Evolutionary conservation across 495 filamentous ascomycete genomes (phyloP).

Genomic region (Podospora australis): DNA sequence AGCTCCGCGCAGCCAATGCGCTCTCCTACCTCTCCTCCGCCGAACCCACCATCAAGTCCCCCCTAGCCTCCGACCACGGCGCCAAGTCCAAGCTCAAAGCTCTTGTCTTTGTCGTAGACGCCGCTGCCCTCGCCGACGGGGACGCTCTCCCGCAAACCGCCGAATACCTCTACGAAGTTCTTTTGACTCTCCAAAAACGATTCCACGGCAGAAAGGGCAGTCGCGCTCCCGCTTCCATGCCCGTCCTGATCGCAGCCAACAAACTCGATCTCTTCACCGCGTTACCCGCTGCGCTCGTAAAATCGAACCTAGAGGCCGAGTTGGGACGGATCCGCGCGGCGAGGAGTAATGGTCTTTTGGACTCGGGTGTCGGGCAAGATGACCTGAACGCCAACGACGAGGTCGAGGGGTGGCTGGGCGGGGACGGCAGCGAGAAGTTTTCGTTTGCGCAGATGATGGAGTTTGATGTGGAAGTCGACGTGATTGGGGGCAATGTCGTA

Average conservation of each 20-base stretch:
- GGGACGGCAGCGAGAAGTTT: slow-evolving; percentile 69
- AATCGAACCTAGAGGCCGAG: slow-evolving; percentile 69
- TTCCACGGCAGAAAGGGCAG: slow-evolving; percentile 47
- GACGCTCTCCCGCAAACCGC: slow-evolving; percentile 34
- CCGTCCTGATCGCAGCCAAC: slow-evolving; percentile 82
- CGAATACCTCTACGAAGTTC: slow-evolving; percentile 73
- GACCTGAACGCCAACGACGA: slow-evolving; percentile 41
- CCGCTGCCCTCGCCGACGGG: slow-evolving; percentile 58
- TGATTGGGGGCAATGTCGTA: slow-evolving; percentile 70
- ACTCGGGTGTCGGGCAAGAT: slow-evolving; percentile 59
- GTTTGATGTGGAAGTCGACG: slow-evolving; percentile 69
- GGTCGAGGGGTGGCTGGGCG: slow-evolving; percentile 75
- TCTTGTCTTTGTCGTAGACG: slow-evolving; percentile 84
- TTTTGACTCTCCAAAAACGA: slow-evolving; percentile 74
- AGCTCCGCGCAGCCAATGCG: slow-evolving; percentile 61
- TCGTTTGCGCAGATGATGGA: slow-evolving; percentile 75
- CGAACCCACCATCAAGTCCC: slow-evolving; percentile 48
- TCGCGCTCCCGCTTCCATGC: slow-evolving; percentile 56
- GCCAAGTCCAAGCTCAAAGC: slow-evolving; percentile 52
- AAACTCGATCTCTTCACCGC: slow-evolving; percentile 96
- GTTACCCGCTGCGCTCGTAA: slow-evolving; percentile 71
- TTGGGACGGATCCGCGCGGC: slow-evolving; percentile 72
- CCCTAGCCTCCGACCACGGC: slow-evolving; percentile 38
- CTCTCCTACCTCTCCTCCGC: slow-evolving; percentile 50
- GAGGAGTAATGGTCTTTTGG: slow-evolving; percentile 72